A percentile compares a stretch with the other conserved stretches of the same genome.
Conservation (phyloP, 257 asterid species). For the Cruciata laevipes region DNA sequence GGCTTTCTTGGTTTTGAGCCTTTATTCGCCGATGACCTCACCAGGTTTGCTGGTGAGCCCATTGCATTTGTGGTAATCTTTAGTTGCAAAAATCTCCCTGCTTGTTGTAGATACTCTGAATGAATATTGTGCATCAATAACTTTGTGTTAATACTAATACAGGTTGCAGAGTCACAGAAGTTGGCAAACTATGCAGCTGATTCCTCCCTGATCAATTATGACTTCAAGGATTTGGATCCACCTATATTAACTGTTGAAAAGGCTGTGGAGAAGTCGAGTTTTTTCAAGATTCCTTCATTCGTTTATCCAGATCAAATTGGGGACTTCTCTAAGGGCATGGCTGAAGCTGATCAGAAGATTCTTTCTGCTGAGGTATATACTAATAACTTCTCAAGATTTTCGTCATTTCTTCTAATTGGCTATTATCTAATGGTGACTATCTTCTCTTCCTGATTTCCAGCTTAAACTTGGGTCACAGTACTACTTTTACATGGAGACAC, state of each 20-base stretch:
- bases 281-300: conserved; percentile 39
- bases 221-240: conserved; percentile 38
- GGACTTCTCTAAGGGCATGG: conserved; percentile 65
- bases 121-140: background rate
- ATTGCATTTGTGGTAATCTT: conserved; percentile 60
- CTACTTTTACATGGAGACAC: conserved; percentile 71
- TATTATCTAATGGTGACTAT: background rate
- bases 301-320: conserved; percentile 42
- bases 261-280: conserved; percentile 51
- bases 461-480: conserved; percentile 55
- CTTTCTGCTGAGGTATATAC: conserved; percentile 47
- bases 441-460: conserved; percentile 26
- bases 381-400: background rate
- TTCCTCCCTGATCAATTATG: conserved; percentile 44
- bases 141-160: background rate
- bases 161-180: conserved; percentile 59
- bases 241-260: conserved; percentile 69
- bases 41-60: conserved; percentile 55
- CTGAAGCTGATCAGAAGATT: conserved; percentile 65
- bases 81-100: background rate
- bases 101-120: background rate
- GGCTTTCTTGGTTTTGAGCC: conserved; percentile 39
- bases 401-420: background rate
- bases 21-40: conserved; percentile 50
- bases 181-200: conserved; percentile 50